A percentile compares a stretch with the other conserved stretches of the same genome.
phyloP scores from a whole-genome alignment of 1,284 basidiomycete species.

The Ceratobasidium sp. region DNA sequence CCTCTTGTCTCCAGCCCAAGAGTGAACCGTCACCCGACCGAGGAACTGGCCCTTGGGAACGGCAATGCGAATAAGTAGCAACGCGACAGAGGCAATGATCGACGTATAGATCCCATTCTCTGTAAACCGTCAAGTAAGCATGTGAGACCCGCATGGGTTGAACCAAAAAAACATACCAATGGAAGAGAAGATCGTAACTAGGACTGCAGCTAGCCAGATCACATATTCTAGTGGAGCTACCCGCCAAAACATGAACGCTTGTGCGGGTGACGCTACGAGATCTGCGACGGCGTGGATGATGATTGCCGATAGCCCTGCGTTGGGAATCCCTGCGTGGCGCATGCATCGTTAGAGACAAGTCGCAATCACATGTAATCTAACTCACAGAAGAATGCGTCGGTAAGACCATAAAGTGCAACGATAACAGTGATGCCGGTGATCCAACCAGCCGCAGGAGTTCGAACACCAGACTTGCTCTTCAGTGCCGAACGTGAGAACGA shows the following conservation, averaged over 20 bases:
- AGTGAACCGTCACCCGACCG: conserved; percentile 70
- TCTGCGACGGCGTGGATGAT: conserved; percentile 97
- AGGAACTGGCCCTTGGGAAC: conserved; percentile 90
- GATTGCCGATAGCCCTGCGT: conserved; percentile 77
- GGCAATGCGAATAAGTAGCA: conserved; percentile 91
- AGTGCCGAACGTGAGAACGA: conserved; percentile 97
- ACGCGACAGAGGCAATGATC: conserved; percentile 75
- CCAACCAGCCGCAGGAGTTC: conserved; percentile 90
- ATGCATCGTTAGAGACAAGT: conserved; percentile 44
- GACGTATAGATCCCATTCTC: conserved; percentile 96
- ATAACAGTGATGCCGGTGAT: conserved; percentile 87
- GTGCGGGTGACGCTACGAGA: conserved; percentile 83
- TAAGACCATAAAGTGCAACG: conserved; percentile 91
- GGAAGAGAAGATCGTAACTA: conserved; percentile 82
- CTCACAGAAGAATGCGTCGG: conserved; percentile 53
- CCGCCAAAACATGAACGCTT: conserved; percentile 92
- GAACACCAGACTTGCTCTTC: conserved; percentile 94
- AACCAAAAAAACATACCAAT: background rate
- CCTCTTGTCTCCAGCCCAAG: conserved; percentile 52
- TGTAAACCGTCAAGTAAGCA: conserved; percentile 54
- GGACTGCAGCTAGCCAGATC: conserved; percentile 87
- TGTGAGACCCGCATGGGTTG: background rate
- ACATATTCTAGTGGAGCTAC: conserved; percentile 91
- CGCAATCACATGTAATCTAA: conserved; percentile 5
- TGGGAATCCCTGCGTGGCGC: conserved; percentile 51